Conservation (phyloP, 768 basidiomycete genomes). For the Kwoniella europaea region DNA sequence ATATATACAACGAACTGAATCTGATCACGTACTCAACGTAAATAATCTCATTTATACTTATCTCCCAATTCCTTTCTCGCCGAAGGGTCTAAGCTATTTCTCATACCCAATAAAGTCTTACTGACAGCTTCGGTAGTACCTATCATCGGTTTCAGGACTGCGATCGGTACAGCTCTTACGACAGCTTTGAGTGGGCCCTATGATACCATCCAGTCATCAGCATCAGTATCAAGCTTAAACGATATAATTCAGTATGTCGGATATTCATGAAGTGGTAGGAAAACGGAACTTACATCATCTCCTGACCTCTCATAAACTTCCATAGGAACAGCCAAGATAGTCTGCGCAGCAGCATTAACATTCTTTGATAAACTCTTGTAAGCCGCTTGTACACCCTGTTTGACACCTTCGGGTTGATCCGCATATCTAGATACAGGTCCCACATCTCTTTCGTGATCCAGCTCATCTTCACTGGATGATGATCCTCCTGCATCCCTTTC, state of each 20-base stretch:
- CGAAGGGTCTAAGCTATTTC: slow-evolving; percentile 89
- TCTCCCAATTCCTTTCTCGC: slow-evolving; percentile 81
- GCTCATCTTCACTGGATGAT: slow-evolving; percentile 23
- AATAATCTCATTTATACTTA: slow-evolving; percentile 98
- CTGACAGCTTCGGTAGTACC: slow-evolving; percentile 95
- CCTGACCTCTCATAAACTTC: slow-evolving; percentile 95
- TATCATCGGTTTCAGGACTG: slow-evolving; percentile 96
- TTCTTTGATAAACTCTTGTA: slow-evolving; percentile 86
- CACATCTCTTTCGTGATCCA: neutral
- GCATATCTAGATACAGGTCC: slow-evolving; percentile 69
- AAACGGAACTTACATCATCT: slow-evolving; percentile 69
- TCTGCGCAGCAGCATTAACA: slow-evolving; percentile 92
- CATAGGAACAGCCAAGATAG: slow-evolving; percentile 98
- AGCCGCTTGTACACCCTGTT: slow-evolving; percentile 87
- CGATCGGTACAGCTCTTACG: slow-evolving; percentile 94
- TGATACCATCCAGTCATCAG: slow-evolving; percentile 10
- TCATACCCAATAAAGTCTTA: slow-evolving; percentile 90
- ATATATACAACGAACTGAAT: too few species aligned
- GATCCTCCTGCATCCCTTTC: slow-evolving; percentile 37
- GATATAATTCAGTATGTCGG: too few species aligned
- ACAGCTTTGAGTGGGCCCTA: slow-evolving; percentile 93
- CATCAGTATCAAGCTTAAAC: neutral
- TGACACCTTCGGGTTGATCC: slow-evolving; percentile 80
- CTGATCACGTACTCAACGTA: too few species aligned
- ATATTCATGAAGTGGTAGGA: neutral